Conservation (phyloP, 305 asterid species). For the Fraxinus nigra region DNA sequence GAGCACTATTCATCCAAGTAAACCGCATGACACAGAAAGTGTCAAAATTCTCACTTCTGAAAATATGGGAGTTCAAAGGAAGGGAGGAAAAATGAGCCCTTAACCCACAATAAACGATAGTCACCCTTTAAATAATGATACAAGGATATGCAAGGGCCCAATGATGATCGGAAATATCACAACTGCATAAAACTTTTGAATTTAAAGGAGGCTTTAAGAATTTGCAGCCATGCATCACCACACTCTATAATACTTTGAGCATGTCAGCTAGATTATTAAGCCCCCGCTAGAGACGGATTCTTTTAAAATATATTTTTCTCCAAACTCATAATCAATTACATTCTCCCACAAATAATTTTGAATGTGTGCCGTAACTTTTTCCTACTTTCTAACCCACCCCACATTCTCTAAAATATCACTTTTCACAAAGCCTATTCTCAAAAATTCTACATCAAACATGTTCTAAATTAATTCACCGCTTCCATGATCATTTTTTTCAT, state of each 20-base stretch:
- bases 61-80: not conserved
- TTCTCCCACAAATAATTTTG: not conserved
- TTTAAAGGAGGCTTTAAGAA: not conserved
- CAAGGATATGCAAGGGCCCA: not conserved
- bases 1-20: not conserved
- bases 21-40: not conserved
- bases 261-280: not conserved
- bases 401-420: not conserved
- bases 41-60: not conserved
- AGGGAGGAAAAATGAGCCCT: not conserved
- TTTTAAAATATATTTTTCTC: not conserved
- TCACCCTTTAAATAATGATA: not conserved
- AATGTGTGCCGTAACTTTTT: not conserved
- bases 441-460: not conserved
- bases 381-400: not conserved
- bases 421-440: not conserved
- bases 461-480: not conserved
- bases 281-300: not conserved
- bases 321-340: not conserved
- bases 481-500: not conserved
- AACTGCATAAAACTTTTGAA: not conserved
- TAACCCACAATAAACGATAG: not conserved
- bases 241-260: not conserved
- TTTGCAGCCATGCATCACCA: not conserved
- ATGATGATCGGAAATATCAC: not conserved